Percentiles rank a stretch among this genome's conserved stretches.
These are phyloP conservation scores for Epicoccum sorghinum DNA, from an alignment of 2,329 filamentous ascomycete genomes.

Conservation along the genomic window DNA sequence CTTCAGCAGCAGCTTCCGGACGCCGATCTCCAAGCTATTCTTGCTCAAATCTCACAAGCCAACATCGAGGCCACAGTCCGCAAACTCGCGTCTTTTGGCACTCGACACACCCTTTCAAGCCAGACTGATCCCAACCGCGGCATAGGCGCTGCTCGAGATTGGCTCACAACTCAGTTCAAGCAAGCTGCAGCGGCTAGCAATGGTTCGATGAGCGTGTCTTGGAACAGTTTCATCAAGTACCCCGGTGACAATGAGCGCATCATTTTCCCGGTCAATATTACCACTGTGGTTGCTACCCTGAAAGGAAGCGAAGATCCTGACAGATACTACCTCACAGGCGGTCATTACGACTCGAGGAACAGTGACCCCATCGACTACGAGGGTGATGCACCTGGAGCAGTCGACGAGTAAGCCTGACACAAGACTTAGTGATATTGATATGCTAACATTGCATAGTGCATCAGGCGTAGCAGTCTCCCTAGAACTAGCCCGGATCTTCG, in stretches of 20 bases:
- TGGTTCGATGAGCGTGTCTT: constrained; percentile 56
- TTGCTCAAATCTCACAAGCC: constrained; percentile 46
- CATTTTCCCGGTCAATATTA: constrained; percentile 56
- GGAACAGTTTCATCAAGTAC: constrained; percentile 56
- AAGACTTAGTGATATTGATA: too few species aligned
- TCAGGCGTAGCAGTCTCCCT: constrained; percentile 49
- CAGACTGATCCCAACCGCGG: constrained; percentile 57
- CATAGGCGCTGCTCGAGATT: constrained; percentile 62
- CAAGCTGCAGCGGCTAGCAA: constrained; percentile 53
- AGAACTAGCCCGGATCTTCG: constrained; percentile 60
- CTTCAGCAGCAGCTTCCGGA: constrained; percentile 47
- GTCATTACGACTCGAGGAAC: constrained; percentile 60
- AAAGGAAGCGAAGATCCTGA: constrained; percentile 55
- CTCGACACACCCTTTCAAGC: constrained; percentile 59
- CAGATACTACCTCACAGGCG: constrained; percentile 58
- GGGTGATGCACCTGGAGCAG: constrained; percentile 59
- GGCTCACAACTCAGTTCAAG: constrained; percentile 57
- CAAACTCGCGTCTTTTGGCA: constrained; percentile 60
- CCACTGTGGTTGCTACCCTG: constrained; percentile 54
- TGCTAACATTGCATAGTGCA: constrained; percentile 10
- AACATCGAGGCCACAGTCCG: constrained; percentile 57
- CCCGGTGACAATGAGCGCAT: constrained; percentile 48
- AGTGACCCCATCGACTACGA: constrained; percentile 57
- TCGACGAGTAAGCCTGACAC: constrained; percentile 52
- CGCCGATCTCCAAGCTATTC: constrained; percentile 44